A percentile compares a stretch with the other conserved stretches of the same genome.
Evolutionary conservation across 169 alveolate genomes (phyloP).

Genomic region (Cystoisospora suis): DNA sequence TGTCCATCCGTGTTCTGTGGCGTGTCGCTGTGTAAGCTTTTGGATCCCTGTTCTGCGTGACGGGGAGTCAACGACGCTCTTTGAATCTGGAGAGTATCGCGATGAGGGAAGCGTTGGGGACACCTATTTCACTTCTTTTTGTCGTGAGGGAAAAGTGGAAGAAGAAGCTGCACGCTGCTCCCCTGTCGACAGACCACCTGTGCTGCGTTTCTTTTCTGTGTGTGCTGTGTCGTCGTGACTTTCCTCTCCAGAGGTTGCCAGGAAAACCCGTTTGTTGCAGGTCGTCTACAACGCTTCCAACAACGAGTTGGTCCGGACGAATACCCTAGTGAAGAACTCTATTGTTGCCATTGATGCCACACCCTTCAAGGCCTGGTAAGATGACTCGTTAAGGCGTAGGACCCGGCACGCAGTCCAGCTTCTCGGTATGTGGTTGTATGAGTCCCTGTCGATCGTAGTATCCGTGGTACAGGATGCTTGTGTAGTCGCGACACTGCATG

Average conservation of each 20-base stretch:
- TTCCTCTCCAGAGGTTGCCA: slow-evolving; percentile 73
- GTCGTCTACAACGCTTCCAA: slow-evolving; percentile 99
- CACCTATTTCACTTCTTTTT: too few species aligned
- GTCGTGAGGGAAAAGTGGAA: too few species aligned
- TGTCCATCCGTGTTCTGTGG: too few species aligned
- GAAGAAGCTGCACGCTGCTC: too few species aligned
- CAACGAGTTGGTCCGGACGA: slow-evolving; percentile 99
- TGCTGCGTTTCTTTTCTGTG: background rate
- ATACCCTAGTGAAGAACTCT: slow-evolving; percentile 97
- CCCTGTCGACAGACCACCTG: too few species aligned
- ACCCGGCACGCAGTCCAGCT: slow-evolving; percentile 35
- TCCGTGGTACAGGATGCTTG: background rate
- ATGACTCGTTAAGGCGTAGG: slow-evolving; percentile 65
- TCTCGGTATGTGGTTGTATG: background rate
- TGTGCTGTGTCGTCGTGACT: background rate
- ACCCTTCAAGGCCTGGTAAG: slow-evolving; percentile 97
- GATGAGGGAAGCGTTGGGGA: too few species aligned
- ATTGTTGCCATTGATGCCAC: slow-evolving; percentile 98
- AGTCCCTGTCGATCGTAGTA: too few species aligned
- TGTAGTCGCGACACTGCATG: background rate
- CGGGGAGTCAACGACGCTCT: too few species aligned
- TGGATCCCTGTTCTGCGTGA: too few species aligned
- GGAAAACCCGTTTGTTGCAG: slow-evolving; percentile 95
- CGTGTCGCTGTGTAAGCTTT: too few species aligned
- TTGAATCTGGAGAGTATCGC: too few species aligned